Percentiles rank a stretch among this genome's conserved stretches.
phyloP scores from a whole-genome alignment of 164 flowering plant genomes.

The Magnolia sinica region DNA sequence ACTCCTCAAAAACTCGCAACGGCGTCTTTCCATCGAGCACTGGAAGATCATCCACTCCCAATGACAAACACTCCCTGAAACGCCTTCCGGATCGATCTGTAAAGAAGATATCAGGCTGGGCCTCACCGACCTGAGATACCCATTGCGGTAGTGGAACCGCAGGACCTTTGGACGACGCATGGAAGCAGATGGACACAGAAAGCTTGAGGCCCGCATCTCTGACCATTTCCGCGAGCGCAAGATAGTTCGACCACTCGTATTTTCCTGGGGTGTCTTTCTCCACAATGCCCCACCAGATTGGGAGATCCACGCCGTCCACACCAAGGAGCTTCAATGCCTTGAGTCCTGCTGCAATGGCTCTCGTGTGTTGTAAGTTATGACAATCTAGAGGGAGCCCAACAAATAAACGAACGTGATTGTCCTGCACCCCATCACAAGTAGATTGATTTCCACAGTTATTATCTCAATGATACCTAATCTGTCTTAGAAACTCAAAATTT shows the following conservation, averaged over 20 bases:
- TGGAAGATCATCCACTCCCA: slow-evolving; percentile 77
- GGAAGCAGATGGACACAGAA: slow-evolving; percentile 74
- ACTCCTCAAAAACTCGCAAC: slow-evolving; percentile 58
- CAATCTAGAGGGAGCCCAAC: slow-evolving; percentile 80
- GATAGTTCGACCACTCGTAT: slow-evolving; percentile 78
- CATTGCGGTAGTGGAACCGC: slow-evolving; percentile 68
- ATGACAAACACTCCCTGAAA: slow-evolving; percentile 63
- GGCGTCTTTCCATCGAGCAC: slow-evolving; percentile 77
- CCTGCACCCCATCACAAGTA: slow-evolving; percentile 1
- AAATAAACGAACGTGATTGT: slow-evolving; percentile 38
- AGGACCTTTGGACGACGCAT: slow-evolving; percentile 39
- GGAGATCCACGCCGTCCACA: slow-evolving; percentile 88
- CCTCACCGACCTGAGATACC: slow-evolving; percentile 64
- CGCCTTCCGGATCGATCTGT: slow-evolving; percentile 56
- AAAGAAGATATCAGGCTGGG: slow-evolving; percentile 55
- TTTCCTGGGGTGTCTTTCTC: slow-evolving; percentile 76
- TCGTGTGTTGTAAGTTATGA: slow-evolving; percentile 52
- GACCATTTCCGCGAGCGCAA: slow-evolving; percentile 73
- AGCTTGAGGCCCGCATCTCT: slow-evolving; percentile 73
- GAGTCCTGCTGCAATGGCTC: slow-evolving; percentile 74
- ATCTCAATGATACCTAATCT: not conserved
- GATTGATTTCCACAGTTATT: not conserved
- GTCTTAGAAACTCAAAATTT: not conserved
- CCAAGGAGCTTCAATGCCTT: slow-evolving; percentile 89
- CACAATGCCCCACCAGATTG: slow-evolving; percentile 90